Base-by-base conservation (phyloP, 495 filamentous ascomycete species). In the Penicillium herquei region DNA sequence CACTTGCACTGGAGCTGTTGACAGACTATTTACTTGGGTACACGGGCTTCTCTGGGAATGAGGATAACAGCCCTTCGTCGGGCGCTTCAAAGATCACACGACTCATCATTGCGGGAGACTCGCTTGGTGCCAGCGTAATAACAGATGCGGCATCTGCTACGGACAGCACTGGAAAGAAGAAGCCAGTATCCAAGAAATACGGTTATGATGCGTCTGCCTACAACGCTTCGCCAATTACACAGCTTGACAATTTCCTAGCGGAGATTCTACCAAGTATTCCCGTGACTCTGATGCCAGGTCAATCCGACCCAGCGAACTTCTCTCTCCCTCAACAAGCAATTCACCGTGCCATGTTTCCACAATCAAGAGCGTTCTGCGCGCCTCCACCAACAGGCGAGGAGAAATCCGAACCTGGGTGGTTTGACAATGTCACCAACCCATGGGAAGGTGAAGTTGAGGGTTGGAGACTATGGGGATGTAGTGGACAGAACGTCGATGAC, bases 401-500 rank as follows among this genome's bases (percentile, higher is more conserved):
- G 30, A 70, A 70, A 31, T 64, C 70, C 16, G 81, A 86, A 48
- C 73, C 80, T 0, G 84, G 88, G 31, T 96, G 90, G 87, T 87
- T 98, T 51, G 89, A 97, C 72, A 82, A 80, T 39, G 90, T 90
- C 39, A 97, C 94, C 39, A 99, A 99, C 66, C 94, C 94, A 0
- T 96, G 88, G 87, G 88, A 92, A 53, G 91, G 84, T 30, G 88
- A 94, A 63, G 71, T 98, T 0, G 92, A 94, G 37, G 95, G 92
- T 3, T 92, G 88, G 86, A 79, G 88, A 26, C 68, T 97, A 11
- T 81, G 96, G 56, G 92, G 89, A 11, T 91, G 85, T 6, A 88
- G 88, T 26, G 94, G 94, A 0, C 94, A 99, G 72, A 93, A 93
- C 53, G 82, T 98, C 0, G 91, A 97, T 62, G 94, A 99, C 71